phyloP scores from a whole-genome alignment of 352 stramenopile genomes.

The Globisporangium parvum region DNA sequence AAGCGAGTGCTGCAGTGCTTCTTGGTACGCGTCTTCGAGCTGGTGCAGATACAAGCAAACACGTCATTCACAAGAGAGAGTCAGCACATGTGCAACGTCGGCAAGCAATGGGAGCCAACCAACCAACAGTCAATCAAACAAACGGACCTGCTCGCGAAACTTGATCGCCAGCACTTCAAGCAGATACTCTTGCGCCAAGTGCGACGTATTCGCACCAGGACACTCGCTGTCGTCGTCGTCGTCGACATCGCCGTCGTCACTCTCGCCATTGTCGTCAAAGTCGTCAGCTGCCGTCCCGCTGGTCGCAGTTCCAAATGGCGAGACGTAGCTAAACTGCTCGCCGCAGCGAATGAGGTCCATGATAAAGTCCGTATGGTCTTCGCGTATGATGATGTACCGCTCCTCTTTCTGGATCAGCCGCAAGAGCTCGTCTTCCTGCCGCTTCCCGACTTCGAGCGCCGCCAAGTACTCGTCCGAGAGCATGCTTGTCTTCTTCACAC shows the following conservation, averaged over 20 bases:
- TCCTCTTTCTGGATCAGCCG: slow-evolving; percentile 76
- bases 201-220: slow-evolving; percentile 67
- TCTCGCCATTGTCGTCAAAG: slow-evolving; percentile 17
- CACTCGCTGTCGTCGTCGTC: slow-evolving; percentile 64
- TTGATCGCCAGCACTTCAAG: slow-evolving; percentile 76
- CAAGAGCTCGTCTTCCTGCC: slow-evolving; percentile 62
- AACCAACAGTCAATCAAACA: background rate
- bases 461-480: slow-evolving; percentile 62
- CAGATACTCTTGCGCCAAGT: slow-evolving; percentile 71
- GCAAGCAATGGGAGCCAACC: background rate
- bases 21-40: slow-evolving; percentile 73
- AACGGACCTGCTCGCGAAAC: slow-evolving; percentile 63
- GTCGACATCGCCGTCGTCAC: slow-evolving; percentile 41
- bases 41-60: slow-evolving; percentile 12
- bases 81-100: background rate
- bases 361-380: slow-evolving; percentile 77
- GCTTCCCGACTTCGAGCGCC: slow-evolving; percentile 55
- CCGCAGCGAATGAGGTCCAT: slow-evolving; percentile 76
- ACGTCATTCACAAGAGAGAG: slow-evolving; percentile 7
- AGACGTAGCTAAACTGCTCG: slow-evolving; percentile 69
- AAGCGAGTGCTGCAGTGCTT: slow-evolving; percentile 69
- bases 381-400: slow-evolving; percentile 80
- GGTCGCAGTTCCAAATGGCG: slow-evolving; percentile 17
- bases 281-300: slow-evolving; percentile 16
- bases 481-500: slow-evolving; percentile 22